Evolutionary conservation across 1,284 basidiomycete species (phyloP).

Genomic region (Boletus smithii): DNA sequence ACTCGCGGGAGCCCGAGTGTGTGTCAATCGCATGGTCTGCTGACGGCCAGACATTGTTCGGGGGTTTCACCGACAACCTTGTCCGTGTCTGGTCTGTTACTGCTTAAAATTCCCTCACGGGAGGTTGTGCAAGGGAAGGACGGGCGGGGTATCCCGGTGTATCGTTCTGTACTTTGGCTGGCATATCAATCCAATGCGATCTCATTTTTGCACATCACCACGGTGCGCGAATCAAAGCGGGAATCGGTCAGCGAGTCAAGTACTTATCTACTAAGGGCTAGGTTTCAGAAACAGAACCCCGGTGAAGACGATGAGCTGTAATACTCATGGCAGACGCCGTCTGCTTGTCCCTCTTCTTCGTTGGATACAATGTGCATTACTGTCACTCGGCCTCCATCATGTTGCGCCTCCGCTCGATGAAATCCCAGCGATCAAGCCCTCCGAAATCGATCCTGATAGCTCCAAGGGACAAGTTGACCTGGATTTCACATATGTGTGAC

Average conservation of each 20-base stretch:
- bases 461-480: constrained; percentile 60
- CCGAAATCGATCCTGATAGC: constrained; percentile 72
- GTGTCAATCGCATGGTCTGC: constrained; percentile 98
- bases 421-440: constrained; percentile 70
- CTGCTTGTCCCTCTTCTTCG: too few species aligned
- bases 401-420: constrained; percentile 58
- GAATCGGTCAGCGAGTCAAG: neutral
- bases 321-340: neutral
- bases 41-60: constrained; percentile 96
- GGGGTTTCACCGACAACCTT: constrained; percentile 90
- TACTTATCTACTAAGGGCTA: neutral
- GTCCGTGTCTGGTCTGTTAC: constrained; percentile 92
- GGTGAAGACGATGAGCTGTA: too few species aligned
- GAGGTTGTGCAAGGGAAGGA: constrained; percentile 31
- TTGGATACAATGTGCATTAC: constrained; percentile 1
- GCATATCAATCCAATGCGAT: constrained; percentile 23
- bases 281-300: neutral
- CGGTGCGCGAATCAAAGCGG: neutral
- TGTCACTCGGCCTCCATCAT: constrained; percentile 44
- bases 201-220: constrained; percentile 6
- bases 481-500: constrained; percentile 67
- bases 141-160: constrained; percentile 15
- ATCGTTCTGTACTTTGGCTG: constrained; percentile 25
- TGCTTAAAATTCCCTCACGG: constrained; percentile 49
- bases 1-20: constrained; percentile 89